Conservation (phyloP, 73 alveolate genomes). For the Paramecium biaurelia region DNA sequence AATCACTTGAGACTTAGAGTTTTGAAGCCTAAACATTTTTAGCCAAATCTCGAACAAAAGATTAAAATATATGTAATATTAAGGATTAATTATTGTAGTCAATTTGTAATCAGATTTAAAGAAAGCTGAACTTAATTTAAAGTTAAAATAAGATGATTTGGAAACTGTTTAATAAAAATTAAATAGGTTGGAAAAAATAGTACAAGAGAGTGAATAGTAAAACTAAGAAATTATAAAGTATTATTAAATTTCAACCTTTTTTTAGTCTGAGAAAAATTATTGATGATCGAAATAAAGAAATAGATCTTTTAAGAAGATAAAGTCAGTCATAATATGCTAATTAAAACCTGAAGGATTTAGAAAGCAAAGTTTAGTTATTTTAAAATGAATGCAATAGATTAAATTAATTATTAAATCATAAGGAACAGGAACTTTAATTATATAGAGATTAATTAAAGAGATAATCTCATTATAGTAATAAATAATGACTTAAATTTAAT, state of each 20-base stretch:
- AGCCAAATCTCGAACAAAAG: slow-evolving; percentile 2
- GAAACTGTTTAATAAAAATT: slow-evolving; percentile 19
- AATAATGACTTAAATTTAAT: background rate
- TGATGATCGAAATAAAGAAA: slow-evolving; percentile 36
- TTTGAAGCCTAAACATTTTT: background rate
- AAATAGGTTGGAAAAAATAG: slow-evolving; percentile 30
- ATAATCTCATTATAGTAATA: slow-evolving; percentile 19
- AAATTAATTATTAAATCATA: background rate
- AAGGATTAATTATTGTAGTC: background rate
- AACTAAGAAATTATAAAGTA: background rate
- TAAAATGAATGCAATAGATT: slow-evolving; percentile 20
- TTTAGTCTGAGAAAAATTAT: background rate
- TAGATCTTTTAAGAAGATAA: slow-evolving; percentile 1
- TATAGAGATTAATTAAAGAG: slow-evolving; percentile 41
- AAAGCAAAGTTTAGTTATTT: background rate
- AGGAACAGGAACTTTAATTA: background rate
- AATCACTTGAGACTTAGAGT: background rate
- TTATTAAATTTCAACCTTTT: background rate
- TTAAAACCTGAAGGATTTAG: background rate
- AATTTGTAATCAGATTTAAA: slow-evolving; percentile 12
- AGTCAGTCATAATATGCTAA: background rate
- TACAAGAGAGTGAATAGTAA: background rate
- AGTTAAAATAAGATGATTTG: background rate
- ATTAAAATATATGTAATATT: background rate
- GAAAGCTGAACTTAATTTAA: background rate